A percentile compares a stretch with the other conserved stretches of the same genome.
These are phyloP conservation scores for Leptomonas seymouri DNA, from an alignment of 208 protist genomes.

Conservation along the genomic window DNA sequence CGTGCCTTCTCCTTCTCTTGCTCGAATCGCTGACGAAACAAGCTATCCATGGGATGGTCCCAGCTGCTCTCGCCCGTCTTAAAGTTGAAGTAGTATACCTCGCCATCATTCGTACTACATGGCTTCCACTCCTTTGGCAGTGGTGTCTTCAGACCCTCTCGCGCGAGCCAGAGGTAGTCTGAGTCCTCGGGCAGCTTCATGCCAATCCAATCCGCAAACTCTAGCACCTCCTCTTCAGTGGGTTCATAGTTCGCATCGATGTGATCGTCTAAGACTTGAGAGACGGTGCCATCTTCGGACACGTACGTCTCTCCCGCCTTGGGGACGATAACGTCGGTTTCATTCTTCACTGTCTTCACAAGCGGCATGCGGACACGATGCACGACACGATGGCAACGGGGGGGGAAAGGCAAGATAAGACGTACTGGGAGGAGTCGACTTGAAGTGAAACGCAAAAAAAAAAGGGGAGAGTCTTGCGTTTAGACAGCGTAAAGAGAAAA, in stretches of 20 bases:
- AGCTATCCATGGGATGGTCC: slow-evolving; percentile 95
- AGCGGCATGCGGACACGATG: slow-evolving; percentile 8
- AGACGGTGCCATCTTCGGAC: slow-evolving; percentile 82
- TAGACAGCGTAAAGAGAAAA: no score
- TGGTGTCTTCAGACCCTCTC: slow-evolving; percentile 93
- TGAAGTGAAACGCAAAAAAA: no score
- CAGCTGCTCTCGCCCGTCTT: slow-evolving; percentile 93
- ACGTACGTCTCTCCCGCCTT: slow-evolving; percentile 74
- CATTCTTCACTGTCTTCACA: slow-evolving; percentile 26
- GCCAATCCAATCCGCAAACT: slow-evolving; percentile 93
- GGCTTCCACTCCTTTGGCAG: slow-evolving; percentile 96
- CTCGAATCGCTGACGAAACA: slow-evolving; percentile 83
- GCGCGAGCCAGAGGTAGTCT: slow-evolving; percentile 91
- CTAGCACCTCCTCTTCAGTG: slow-evolving; percentile 88
- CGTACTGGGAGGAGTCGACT: no score
- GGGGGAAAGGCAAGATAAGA: slow-evolving; percentile 12
- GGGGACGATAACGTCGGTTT: slow-evolving; percentile 46
- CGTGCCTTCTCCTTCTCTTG: slow-evolving; percentile 64
- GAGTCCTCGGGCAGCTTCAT: slow-evolving; percentile 93
- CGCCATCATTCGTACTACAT: slow-evolving; percentile 89
- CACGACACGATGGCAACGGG: not conserved
- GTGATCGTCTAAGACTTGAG: slow-evolving; percentile 88
- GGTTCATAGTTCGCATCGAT: slow-evolving; percentile 91
- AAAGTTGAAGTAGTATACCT: slow-evolving; percentile 98
- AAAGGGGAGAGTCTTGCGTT: no score